A percentile compares a stretch with the other conserved stretches of the same genome.
Evolutionary conservation across 164 flowering plant species (phyloP).

Genomic region (Stephania cephalantha): DNA sequence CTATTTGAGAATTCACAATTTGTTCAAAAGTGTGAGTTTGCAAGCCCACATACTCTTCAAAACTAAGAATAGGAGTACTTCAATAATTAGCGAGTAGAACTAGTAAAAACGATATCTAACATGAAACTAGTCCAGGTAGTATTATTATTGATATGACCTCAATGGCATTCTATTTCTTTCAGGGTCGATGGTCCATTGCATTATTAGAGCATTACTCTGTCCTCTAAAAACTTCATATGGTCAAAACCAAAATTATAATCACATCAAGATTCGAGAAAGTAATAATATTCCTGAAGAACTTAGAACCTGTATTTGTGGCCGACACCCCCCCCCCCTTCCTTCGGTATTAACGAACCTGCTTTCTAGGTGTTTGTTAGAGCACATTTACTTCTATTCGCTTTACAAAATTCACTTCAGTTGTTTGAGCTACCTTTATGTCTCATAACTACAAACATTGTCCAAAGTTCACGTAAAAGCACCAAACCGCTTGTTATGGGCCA

Average conservation of each 20-base stretch:
- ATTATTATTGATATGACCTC: not conserved
- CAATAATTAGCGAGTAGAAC: not conserved
- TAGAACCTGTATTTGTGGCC: too few relatives aligned
- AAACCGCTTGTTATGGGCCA: too few relatives aligned
- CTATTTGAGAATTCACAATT: not conserved
- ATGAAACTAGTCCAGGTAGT: not conserved
- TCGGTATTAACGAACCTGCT: too few relatives aligned
- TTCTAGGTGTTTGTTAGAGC: too few relatives aligned
- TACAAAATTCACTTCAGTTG: too few relatives aligned
- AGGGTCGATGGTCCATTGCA: too few relatives aligned
- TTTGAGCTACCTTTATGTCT: too few relatives aligned
- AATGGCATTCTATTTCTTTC: not conserved
- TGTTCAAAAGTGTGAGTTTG: not conserved
- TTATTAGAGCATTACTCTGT: not conserved
- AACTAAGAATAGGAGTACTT: not conserved
- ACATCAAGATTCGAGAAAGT: not conserved
- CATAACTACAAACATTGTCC: too few relatives aligned
- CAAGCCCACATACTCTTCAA: not conserved
- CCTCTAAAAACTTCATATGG: not conserved
- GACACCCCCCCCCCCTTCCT: too few relatives aligned
- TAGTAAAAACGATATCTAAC: not conserved
- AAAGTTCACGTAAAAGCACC: too few relatives aligned
- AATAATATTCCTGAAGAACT: too few relatives aligned
- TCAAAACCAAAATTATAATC: not conserved
- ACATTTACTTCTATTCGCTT: too few relatives aligned